phyloP scores from a whole-genome alignment of 352 stramenopile species.

The Thalassiosira pacifica region DNA sequence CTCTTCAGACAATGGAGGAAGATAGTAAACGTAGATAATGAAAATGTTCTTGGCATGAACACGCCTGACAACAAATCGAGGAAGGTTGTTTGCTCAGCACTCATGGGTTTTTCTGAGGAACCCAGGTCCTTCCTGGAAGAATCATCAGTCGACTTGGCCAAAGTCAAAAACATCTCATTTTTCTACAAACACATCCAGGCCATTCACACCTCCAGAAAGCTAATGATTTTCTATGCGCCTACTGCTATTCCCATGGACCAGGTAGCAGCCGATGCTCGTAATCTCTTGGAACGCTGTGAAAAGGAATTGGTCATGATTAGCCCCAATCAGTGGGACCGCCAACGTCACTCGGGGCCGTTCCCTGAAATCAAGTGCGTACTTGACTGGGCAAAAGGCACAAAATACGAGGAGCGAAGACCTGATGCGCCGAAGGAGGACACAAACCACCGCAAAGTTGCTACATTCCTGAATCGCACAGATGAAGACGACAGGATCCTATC shows the following conservation, averaged over 20 bases:
- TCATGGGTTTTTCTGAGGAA: neutral
- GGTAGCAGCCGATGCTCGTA: neutral
- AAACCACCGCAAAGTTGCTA: neutral
- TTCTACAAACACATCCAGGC: constrained; percentile 1
- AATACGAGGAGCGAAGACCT: neutral
- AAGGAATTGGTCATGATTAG: neutral
- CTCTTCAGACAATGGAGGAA: neutral
- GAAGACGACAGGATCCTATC: neutral
- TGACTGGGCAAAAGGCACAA: neutral
- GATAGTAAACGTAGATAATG: neutral
- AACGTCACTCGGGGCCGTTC: neutral
- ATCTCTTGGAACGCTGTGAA: neutral
- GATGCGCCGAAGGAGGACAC: neutral
- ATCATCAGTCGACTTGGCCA: neutral
- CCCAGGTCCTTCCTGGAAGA: neutral
- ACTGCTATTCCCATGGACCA: neutral
- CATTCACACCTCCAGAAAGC: neutral
- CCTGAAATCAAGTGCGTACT: neutral
- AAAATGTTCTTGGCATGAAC: neutral
- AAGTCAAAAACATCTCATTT: neutral
- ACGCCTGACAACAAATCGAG: neutral
- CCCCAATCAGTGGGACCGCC: neutral
- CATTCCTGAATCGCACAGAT: neutral
- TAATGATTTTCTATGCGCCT: neutral
- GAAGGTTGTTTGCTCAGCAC: neutral